Evolutionary conservation across 2,329 filamentous ascomycete species (phyloP), one percentile per base, ranked within the genome.

Genomic region (Akanthomyces lecanii): DNA sequence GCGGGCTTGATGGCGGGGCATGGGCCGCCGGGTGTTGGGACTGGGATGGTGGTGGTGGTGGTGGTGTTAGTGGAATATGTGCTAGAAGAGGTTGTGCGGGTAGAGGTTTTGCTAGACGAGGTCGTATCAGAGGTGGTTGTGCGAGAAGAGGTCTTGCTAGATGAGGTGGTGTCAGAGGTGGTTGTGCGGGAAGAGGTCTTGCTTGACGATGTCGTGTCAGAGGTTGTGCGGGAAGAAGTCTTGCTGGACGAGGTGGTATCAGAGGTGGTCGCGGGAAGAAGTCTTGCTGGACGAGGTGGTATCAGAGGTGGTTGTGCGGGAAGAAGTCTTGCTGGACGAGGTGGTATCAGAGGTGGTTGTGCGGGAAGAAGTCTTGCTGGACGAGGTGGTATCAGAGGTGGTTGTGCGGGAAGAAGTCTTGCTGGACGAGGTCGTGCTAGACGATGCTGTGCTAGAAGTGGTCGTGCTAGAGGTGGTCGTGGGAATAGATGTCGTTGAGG

Each of bases 1-100:
- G 5, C 8, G 10, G 45, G 57, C 25, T 53, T 60, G 57, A 60
- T 25, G 18, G 36, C 6, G 5, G 48, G 38, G 48, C 57, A 60
- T 16, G 57, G 47, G 23, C 57, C 57, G 36, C 57, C 57, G 4
- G 48, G 57, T 33, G 57, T 61, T 10, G 48, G 57, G 7, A 10
- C 7, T 16, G 57, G 57, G 38, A 52, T 21, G 23, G 40, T 8
- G 14, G 25, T 44, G 23, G 40, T 8, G 14, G 25, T 44, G 54
- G 54, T 56, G 5, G 38, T 56, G 25, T 30, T 38, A n/a, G n/a
- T n/a, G 11, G 54, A 33, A 36, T 33, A 25, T 10, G 51, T 21
- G 28, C 28, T 6, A 5, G 14, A 40, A 44, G 38, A 36, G 8
- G 53, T 42, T 36, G 56, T 48, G 33, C 33, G 7, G 11, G 55